A percentile compares a stretch with the other conserved stretches of the same genome.
phyloP scores from a whole-genome alignment of 768 basidiomycete species.

The Postia placenta region DNA sequence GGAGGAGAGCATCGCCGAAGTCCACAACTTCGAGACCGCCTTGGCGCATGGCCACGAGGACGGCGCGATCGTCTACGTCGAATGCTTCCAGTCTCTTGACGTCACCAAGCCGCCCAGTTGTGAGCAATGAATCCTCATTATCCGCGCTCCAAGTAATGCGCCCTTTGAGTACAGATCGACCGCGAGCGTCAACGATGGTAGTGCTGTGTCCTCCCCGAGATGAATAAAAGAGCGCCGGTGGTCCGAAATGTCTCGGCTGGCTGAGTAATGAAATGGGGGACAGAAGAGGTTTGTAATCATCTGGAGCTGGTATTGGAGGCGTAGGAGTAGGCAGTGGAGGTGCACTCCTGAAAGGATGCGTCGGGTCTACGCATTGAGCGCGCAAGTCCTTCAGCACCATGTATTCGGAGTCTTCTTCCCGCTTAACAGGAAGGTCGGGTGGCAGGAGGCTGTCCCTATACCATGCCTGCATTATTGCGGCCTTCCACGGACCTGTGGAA shows the following conservation, averaged over 20 bases:
- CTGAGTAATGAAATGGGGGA: conserved; percentile 68
- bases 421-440: conserved; percentile 73
- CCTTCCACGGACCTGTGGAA: conserved; percentile 73
- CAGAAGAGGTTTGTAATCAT: conserved; percentile 51
- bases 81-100: conserved; percentile 81
- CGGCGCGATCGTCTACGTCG: conserved; percentile 66
- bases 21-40: conserved; percentile 82
- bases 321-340: conserved; percentile 33
- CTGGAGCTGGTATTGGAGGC: conserved; percentile 25
- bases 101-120: conserved; percentile 61
- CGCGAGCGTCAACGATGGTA: conserved; percentile 80
- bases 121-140: conserved; percentile 37
- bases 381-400: conserved; percentile 67
- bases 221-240: conserved; percentile 81
- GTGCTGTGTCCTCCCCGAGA: conserved; percentile 90
- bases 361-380: conserved; percentile 75
- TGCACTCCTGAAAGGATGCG: conserved; percentile 59
- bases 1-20: conserved; percentile 70
- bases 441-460: conserved; percentile 81
- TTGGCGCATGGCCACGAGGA: conserved; percentile 81
- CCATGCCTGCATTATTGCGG: conserved; percentile 86
- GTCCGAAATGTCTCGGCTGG: conserved; percentile 80
- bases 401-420: conserved; percentile 68
- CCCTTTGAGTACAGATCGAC: conserved; percentile 77
- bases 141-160: conserved; percentile 77